Conservation (phyloP, 768 basidiomycete species). For the Mycena chlorophos region DNA sequence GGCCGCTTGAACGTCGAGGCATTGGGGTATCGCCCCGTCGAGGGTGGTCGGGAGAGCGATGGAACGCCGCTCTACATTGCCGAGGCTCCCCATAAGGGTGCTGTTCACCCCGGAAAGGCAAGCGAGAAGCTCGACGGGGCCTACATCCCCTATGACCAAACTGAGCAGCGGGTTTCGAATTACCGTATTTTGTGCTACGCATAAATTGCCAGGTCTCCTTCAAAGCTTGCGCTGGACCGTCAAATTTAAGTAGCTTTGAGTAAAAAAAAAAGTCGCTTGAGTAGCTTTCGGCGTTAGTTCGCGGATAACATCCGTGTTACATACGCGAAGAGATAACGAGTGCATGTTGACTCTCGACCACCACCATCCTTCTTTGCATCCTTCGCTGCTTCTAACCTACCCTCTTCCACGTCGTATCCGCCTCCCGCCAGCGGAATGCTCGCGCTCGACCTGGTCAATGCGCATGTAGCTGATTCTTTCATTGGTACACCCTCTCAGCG, state of each 20-base stretch:
- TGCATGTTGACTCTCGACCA: background rate
- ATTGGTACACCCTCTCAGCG: too few relatives aligned
- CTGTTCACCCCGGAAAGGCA: conserved; percentile 65
- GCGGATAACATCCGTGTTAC: too few relatives aligned
- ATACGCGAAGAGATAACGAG: background rate
- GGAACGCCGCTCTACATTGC: conserved; percentile 63
- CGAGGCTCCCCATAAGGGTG: conserved; percentile 52
- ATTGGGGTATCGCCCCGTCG: conserved; percentile 56
- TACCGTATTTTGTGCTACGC: conserved; percentile 21
- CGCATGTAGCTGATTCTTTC: conserved; percentile 43
- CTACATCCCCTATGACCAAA: conserved; percentile 54
- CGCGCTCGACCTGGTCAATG: conserved; percentile 43
- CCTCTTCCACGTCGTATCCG: too few relatives aligned
- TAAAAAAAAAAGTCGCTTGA: too few relatives aligned
- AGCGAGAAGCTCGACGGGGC: conserved; percentile 53
- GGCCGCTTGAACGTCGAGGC: conserved; percentile 46
- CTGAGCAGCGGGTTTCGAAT: conserved; percentile 50
- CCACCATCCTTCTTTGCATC: background rate
- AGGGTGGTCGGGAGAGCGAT: conserved; percentile 65
- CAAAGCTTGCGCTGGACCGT: too few relatives aligned
- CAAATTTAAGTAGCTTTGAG: background rate
- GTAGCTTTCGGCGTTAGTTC: too few relatives aligned
- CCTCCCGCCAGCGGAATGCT: conserved; percentile 9
- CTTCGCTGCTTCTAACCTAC: background rate
- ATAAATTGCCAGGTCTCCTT: background rate